Percentiles rank a stretch among this genome's conserved stretches.
Conservation (phyloP, 2,329 filamentous ascomycete species). For the Seiridium unicorne region DNA sequence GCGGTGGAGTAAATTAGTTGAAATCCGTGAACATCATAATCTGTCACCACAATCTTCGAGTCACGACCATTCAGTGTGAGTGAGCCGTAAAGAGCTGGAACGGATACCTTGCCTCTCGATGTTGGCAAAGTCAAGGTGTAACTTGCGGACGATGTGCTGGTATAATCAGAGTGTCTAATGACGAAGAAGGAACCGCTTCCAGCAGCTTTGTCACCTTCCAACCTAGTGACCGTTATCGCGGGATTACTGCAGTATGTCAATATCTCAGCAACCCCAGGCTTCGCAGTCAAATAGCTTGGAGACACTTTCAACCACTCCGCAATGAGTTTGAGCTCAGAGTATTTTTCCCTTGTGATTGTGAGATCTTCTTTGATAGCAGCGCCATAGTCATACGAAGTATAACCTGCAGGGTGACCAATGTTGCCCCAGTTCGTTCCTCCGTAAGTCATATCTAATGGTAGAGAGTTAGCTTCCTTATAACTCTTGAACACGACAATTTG, state of each 20-base stretch:
- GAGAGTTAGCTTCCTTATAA: background rate
- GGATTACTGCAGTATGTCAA: conserved; percentile 45
- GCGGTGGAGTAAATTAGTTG: conserved; percentile 68
- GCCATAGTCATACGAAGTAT: conserved; percentile 58
- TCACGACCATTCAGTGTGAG: conserved; percentile 48
- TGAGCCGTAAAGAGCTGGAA: conserved; percentile 18
- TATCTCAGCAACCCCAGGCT: conserved; percentile 36
- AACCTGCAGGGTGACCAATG: conserved; percentile 65
- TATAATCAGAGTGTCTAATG: conserved; percentile 10
- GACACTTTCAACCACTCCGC: conserved; percentile 74
- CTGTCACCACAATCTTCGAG: conserved; percentile 65
- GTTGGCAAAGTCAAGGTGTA: conserved; percentile 9
- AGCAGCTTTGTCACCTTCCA: conserved; percentile 11
- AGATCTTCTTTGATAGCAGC: conserved; percentile 67
- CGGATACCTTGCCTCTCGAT: conserved; percentile 16
- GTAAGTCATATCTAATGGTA: conserved; percentile 45
- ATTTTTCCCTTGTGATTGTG: conserved; percentile 69
- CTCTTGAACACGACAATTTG: too few relatives aligned
- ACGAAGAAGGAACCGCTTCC: conserved; percentile 17
- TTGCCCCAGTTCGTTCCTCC: conserved; percentile 87
- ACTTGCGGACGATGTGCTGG: conserved; percentile 16
- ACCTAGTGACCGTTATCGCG: conserved; percentile 40
- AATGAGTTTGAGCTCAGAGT: conserved; percentile 74
- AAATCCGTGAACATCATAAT: conserved; percentile 61
- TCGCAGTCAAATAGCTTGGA: conserved; percentile 64